These are phyloP conservation scores for Ascodesmis nigricans DNA, from an alignment of 495 filamentous ascomycete species.

Conservation along the genomic window DNA sequence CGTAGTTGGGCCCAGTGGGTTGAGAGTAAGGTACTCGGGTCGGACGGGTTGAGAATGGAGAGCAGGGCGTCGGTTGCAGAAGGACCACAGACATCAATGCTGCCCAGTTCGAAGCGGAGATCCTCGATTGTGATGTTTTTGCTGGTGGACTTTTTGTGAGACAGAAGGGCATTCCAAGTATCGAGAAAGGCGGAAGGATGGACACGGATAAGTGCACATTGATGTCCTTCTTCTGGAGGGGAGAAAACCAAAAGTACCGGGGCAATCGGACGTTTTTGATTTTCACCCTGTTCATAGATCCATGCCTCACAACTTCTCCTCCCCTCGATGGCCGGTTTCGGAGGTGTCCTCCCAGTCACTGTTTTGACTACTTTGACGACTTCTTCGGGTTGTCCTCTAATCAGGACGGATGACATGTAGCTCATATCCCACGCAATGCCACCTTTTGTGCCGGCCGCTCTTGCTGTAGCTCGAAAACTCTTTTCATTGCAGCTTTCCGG, in stretches of 20 bases:
- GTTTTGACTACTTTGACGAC: slow-evolving; percentile 41
- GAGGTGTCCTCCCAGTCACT: slow-evolving; percentile 34
- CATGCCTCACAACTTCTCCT: slow-evolving; percentile 45
- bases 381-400: slow-evolving; percentile 44
- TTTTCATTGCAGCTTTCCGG: slow-evolving; percentile 72
- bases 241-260: slow-evolving; percentile 43
- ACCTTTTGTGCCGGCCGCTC: slow-evolving; percentile 41
- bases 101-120: slow-evolving; percentile 80
- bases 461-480: slow-evolving; percentile 66
- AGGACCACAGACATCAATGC: slow-evolving; percentile 71
- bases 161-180: slow-evolving; percentile 55
- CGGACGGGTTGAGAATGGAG: slow-evolving; percentile 39
- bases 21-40: slow-evolving; percentile 23
- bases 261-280: slow-evolving; percentile 38
- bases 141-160: slow-evolving; percentile 17
- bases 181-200: slow-evolving; percentile 82
- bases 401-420: slow-evolving; percentile 67
- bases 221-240: slow-evolving; percentile 5
- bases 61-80: slow-evolving; percentile 62
- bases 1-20: slow-evolving; percentile 39
- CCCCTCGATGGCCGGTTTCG: slow-evolving; percentile 38
- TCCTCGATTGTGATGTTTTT: slow-evolving; percentile 55
- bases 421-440: slow-evolving; percentile 82
- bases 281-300: slow-evolving; percentile 36
- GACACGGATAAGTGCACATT: slow-evolving; percentile 38